Evolutionary conservation across 2,329 filamentous ascomycete species (phyloP), one percentile per base, ranked within the genome.

Genomic region (Exophiala spinifera): DNA sequence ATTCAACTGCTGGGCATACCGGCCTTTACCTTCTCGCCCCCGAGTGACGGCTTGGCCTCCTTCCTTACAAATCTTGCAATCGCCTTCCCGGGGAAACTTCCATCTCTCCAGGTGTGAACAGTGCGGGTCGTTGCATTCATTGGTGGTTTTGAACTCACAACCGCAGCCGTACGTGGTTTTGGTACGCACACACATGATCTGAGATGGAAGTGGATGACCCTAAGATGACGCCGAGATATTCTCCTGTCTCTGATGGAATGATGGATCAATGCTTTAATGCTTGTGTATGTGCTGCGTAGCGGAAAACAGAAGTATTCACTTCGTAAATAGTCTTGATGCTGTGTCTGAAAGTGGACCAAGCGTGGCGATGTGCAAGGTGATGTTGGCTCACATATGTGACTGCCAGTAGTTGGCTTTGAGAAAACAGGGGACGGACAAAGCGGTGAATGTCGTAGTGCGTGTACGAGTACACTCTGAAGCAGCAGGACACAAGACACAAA

Each of bases 151-250:
- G 52, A 57, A 57, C 31, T 57, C 53, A 44, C 57, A 55, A 23
- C 63, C 63, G 42, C 63, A 64, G n/a, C 61, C 63, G 37, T 61
- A 64, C 34, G 56, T 60, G 14, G 58, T 64, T 39, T 63, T 63
- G 14, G 57, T 63, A 44, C 59, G 60, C 8, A 61, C 54, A 37
- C 63, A 64, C 63, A 64, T 64, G 37, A 31, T 44, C 49, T 48
- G 40, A 15, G 34, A 43, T 28, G 23, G 17, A 40, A 53, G 34
- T 19, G 19, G 23, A 51, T 14, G 21, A 23, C 11, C 8, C 21
- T 19, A 37, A 39, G 21, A 25, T 31, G 44, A 55, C 39, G 36
- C 46, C 33, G 20, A 42, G 43, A 23, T 33, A 33, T 21, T 49
- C 28, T 31, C 28, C 28, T 36, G 36, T 34, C 44, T 36, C 53